Conservation (phyloP, 495 filamentous ascomycete species). For the Jackrogersella multiformis region DNA sequence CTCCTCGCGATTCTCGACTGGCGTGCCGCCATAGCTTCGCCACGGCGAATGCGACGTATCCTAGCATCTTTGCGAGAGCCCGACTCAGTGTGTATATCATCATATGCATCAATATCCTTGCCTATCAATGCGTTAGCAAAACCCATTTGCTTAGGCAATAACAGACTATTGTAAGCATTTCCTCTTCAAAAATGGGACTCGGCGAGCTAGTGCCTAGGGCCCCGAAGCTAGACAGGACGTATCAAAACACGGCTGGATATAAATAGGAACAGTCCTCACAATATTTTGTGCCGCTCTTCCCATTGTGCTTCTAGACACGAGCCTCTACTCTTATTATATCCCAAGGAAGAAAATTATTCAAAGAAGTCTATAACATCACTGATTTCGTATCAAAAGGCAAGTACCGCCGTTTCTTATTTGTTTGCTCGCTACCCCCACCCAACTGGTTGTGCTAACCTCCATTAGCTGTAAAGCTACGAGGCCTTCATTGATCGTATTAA, state of each 20-base stretch:
- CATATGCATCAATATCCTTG: not conserved
- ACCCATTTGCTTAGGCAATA: not conserved
- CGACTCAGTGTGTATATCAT: not conserved
- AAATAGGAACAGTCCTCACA: not conserved
- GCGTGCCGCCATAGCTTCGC: not conserved
- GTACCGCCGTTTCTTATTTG: not conserved
- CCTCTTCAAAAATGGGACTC: too few relatives aligned
- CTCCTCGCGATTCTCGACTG: not conserved
- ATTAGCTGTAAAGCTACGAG: not conserved
- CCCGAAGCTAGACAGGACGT: not conserved
- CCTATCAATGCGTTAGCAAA: not conserved
- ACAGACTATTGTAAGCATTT: not conserved
- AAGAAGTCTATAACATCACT: not conserved
- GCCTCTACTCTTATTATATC: not conserved
- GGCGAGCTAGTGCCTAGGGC: too few relatives aligned
- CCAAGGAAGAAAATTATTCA: not conserved
- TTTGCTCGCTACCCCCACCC: not conserved
- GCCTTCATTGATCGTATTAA: not conserved
- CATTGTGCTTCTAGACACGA: not conserved
- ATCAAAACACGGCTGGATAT: not conserved
- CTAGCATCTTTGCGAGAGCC: not conserved
- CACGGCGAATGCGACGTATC: not conserved
- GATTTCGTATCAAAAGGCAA: not conserved
- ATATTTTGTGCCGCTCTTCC: not conserved
- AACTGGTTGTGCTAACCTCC: not conserved